A percentile compares a stretch with the other conserved stretches of the same genome.
Evolutionary conservation across 1,284 basidiomycete species (phyloP).

Genomic region (Sparassis latifolia): DNA sequence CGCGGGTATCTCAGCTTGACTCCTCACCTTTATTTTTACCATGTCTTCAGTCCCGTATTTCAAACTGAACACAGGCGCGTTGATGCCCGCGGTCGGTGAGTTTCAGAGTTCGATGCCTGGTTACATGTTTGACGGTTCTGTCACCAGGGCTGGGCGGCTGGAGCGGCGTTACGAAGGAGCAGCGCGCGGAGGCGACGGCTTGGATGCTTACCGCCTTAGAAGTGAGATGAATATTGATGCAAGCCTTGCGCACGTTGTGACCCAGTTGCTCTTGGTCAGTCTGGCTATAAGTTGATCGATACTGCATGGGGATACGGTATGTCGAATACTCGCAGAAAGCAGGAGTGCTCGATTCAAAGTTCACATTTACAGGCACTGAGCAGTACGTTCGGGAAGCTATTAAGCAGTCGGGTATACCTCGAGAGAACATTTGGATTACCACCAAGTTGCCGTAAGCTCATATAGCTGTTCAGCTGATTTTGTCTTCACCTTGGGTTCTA

Average conservation of each 20-base stretch:
- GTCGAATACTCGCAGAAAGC: not conserved
- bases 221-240: constrained; percentile 5
- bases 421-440: constrained; percentile 40
- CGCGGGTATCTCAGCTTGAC: not conserved
- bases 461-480: not conserved
- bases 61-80: constrained; percentile 23
- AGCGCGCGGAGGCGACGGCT: constrained; percentile 14
- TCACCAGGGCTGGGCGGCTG: constrained; percentile 24
- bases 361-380: constrained; percentile 28
- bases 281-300: constrained; percentile 25
- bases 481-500: constrained; percentile 1
- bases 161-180: constrained; percentile 20
- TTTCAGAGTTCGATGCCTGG: too few species aligned
- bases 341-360: not conserved
- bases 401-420: constrained; percentile 31
- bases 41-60: constrained; percentile 22
- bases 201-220: constrained; percentile 24
- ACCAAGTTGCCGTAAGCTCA: constrained; percentile 29
- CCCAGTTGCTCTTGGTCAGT: constrained; percentile 2
- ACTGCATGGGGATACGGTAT: constrained; percentile 25
- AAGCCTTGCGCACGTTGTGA: too few species aligned
- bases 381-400: constrained; percentile 35
- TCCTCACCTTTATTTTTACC: not conserved
- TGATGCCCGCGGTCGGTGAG: constrained; percentile 24
- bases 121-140: too few species aligned